A percentile compares a stretch with the other conserved stretches of the same genome.
phyloP scores from a whole-genome alignment of 495 filamentous ascomycete genomes.

The Polyplosphaeria fusca region DNA sequence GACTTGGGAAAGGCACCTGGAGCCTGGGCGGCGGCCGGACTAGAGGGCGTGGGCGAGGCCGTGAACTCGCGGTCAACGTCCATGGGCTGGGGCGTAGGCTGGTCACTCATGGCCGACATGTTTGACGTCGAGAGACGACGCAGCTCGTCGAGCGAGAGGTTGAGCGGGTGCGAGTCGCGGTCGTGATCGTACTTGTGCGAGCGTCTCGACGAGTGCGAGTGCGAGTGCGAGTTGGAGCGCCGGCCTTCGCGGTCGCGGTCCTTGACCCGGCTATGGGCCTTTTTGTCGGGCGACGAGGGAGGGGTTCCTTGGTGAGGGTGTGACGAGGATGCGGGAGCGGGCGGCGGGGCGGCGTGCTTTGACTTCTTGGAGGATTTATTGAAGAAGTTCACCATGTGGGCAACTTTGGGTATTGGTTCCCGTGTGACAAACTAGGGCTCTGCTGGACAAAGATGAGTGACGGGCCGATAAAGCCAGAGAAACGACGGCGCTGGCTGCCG shows the following conservation, averaged over 20 bases:
- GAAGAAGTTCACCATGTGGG: slow-evolving; percentile 19
- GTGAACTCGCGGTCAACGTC: slow-evolving; percentile 72
- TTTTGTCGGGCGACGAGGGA: slow-evolving; percentile 35
- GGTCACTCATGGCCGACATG: slow-evolving; percentile 50
- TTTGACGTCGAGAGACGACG: slow-evolving; percentile 68
- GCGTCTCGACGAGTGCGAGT: slow-evolving; percentile 37
- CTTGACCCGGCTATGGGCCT: slow-evolving; percentile 22
- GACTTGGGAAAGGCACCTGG: slow-evolving; percentile 33
- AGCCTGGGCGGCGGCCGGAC: slow-evolving; percentile 39
- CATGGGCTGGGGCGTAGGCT: slow-evolving; percentile 57
- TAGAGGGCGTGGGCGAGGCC: slow-evolving; percentile 46
- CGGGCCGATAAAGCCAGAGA: too few species aligned
- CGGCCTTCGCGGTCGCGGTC: slow-evolving; percentile 25
- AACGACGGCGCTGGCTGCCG: too few species aligned
- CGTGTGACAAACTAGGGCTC: too few species aligned
- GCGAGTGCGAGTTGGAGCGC: slow-evolving; percentile 20
- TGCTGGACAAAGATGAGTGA: background rate
- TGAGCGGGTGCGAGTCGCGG: slow-evolving; percentile 75
- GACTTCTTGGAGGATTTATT: slow-evolving; percentile 28
- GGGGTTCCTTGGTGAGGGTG: slow-evolving; percentile 22
- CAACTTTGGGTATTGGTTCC: too few species aligned
- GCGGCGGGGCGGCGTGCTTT: slow-evolving; percentile 19
- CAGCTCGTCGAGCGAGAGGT: slow-evolving; percentile 80
- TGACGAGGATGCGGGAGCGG: slow-evolving; percentile 16
- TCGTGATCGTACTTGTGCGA: slow-evolving; percentile 47